Evolutionary conservation across 1,284 basidiomycete species (phyloP).

Genomic region (Leccinum pachyderme): DNA sequence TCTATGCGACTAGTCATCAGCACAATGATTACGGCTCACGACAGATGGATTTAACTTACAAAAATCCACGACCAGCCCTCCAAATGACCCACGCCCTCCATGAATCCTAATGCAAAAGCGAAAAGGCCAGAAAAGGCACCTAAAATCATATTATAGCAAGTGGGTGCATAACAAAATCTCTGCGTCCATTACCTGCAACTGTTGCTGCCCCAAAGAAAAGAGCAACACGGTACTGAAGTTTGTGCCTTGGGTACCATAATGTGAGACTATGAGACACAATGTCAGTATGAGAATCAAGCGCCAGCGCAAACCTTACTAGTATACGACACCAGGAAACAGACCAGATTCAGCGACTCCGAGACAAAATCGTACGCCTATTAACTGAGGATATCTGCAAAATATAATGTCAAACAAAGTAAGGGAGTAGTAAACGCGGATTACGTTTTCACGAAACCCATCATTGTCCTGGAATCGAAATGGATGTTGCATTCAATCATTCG

Average conservation of each 20-base stretch:
- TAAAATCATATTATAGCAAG: slow-evolving; percentile 22
- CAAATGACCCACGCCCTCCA: slow-evolving; percentile 27
- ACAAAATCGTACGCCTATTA: slow-evolving; percentile 56
- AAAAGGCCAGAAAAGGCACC: slow-evolving; percentile 36
- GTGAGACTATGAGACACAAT: slow-evolving; percentile 20
- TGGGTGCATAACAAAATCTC: not conserved
- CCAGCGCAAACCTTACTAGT: slow-evolving; percentile 48
- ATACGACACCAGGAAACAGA: slow-evolving; percentile 66
- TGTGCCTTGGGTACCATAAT: slow-evolving; percentile 37
- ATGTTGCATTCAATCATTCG: not conserved
- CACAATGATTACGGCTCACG: not conserved
- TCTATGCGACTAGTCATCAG: slow-evolving; percentile 24
- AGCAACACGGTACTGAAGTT: slow-evolving; percentile 37
- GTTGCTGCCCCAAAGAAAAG: slow-evolving; percentile 39
- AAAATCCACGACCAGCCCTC: slow-evolving; percentile 40
- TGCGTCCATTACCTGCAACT: slow-evolving; percentile 17
- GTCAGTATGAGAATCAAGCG: slow-evolving; percentile 18
- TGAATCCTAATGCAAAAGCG: slow-evolving; percentile 28
- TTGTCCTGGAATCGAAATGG: slow-evolving; percentile 41
- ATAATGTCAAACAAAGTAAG: not conserved
- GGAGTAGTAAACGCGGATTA: slow-evolving; percentile 24
- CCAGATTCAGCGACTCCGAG: slow-evolving; percentile 71
- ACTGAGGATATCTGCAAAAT: slow-evolving; percentile 50
- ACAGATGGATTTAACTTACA: slow-evolving; percentile 19
- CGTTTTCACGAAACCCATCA: slow-evolving; percentile 69